These are phyloP conservation scores for Mycosphaerella sp. DNA, from an alignment of 2,329 filamentous ascomycete species.

Conservation along the genomic window DNA sequence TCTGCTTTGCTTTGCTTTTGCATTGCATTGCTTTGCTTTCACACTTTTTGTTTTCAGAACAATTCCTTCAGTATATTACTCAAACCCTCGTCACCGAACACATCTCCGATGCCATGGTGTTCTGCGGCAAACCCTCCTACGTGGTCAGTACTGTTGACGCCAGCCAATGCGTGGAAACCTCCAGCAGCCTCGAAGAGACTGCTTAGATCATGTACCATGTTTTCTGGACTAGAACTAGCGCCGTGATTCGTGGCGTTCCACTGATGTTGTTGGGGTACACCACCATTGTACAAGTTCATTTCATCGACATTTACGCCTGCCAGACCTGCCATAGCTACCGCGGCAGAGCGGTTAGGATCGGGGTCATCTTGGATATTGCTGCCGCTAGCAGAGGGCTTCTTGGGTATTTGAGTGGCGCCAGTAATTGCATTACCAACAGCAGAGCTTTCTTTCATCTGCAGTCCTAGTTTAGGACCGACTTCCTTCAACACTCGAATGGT, in stretches of 20 bases:
- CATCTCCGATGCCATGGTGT: constrained; percentile 20
- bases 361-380: constrained; percentile 38
- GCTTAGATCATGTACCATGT: constrained; percentile 57
- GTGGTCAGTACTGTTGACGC: constrained; percentile 24
- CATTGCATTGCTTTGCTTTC: too few relatives aligned
- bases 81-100: constrained; percentile 53
- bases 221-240: constrained; percentile 52
- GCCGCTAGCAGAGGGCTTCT: constrained; percentile 25
- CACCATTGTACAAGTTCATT: constrained; percentile 43
- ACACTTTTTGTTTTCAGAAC: constrained; percentile 39
- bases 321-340: constrained; percentile 60
- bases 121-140: constrained; percentile 32
- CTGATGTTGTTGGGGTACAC: constrained; percentile 15
- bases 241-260: constrained; percentile 20
- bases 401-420: neutral
- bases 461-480: constrained; percentile 63
- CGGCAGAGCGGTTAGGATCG: constrained; percentile 52
- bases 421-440: neutral
- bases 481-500: constrained; percentile 66
- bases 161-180: constrained; percentile 36
- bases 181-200: constrained; percentile 59
- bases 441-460: constrained; percentile 36
- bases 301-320: constrained; percentile 58
- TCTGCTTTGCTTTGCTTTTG: too few relatives aligned
- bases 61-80: constrained; percentile 54